Evolutionary conservation across 495 filamentous ascomycete genomes (phyloP), one percentile per base, ranked within the genome.

Genomic region (Astrocystis sublimbata): DNA sequence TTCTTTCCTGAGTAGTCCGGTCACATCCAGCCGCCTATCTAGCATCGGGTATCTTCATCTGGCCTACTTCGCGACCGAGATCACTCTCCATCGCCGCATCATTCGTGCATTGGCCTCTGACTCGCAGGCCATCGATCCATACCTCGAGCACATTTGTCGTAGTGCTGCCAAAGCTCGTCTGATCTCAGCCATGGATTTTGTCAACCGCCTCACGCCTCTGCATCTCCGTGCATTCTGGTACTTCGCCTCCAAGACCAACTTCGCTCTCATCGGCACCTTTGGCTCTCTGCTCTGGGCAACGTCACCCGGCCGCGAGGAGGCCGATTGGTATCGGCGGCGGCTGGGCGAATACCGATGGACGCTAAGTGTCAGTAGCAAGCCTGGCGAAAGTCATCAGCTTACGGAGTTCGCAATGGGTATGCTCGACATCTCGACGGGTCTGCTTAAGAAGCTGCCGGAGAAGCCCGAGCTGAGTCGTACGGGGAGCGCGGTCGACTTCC

Each of bases 321-420:
- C 91, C 4, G 92, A 96, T n/a, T 98, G 96, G 82, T 98, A 98
- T 76, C 86, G 89, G 21, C 81, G 88, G 2, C 79, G 94, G 3
- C 79, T 97, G 10, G 86, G 86, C 60, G 94, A 98, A 78, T 97
- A 96, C 71, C 80, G 91, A 46, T 98, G 94, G 94, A 97, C 93
- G 1, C 78, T 98, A 62, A 88, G 86, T 36, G 93, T 98, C 33
- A 90, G 86, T 73, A 86, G 85, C 62, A 91, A 92, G 68, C 87
- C 88, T 40, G 92, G 92, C 26, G 84, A 87, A 59, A 73, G 71
- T 26, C 77, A 74, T 40, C 73, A 77, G 13, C 88, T 97, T 70
- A 87, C 90, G 9, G 86, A 89, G 55, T 87, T 89, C 67, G 90
- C 90, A 21, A 86, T 92, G 73, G 83, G 83, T 23, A 89, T 90